phyloP scores from a whole-genome alignment of 768 basidiomycete genomes.

The Filobasidium wieringae region DNA sequence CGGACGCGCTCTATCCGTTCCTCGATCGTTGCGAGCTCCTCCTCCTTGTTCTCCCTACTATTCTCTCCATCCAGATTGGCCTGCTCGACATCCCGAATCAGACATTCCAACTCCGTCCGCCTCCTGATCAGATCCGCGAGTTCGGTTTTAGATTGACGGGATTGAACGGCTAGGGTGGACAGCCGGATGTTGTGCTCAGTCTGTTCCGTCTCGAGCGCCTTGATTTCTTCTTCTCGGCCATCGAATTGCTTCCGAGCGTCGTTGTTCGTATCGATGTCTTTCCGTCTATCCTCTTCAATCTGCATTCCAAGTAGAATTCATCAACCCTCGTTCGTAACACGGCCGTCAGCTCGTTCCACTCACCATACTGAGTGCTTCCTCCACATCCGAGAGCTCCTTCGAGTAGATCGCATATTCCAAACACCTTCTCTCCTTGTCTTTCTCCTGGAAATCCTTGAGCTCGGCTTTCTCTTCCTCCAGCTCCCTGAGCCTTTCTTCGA shows the following conservation, averaged over 20 bases:
- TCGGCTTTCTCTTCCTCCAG: constrained; percentile 98
- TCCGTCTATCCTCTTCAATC: constrained; percentile 54
- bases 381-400: constrained; percentile 79
- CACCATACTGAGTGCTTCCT: constrained; percentile 70
- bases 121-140: constrained; percentile 74
- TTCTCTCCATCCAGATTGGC: constrained; percentile 57
- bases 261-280: constrained; percentile 76
- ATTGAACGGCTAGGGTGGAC: constrained; percentile 57
- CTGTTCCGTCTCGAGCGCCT: constrained; percentile 67
- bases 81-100: constrained; percentile 61
- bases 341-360: constrained; percentile 19
- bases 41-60: constrained; percentile 51
- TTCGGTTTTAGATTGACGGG: constrained; percentile 67
- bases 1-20: constrained; percentile 56
- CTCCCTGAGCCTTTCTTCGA: constrained; percentile 76
- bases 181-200: constrained; percentile 57
- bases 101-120: constrained; percentile 74
- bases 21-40: constrained; percentile 54
- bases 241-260: constrained; percentile 69
- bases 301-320: constrained; percentile 8
- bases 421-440: constrained; percentile 86
- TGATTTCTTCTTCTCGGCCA: constrained; percentile 69
- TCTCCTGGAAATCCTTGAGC: constrained; percentile 80
- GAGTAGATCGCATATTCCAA: constrained; percentile 91
- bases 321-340: neutral